Evolutionary conservation across 129 eudicot species (phyloP), one percentile per base, ranked within the genome.

Genomic region (Pittosporum tobira): DNA sequence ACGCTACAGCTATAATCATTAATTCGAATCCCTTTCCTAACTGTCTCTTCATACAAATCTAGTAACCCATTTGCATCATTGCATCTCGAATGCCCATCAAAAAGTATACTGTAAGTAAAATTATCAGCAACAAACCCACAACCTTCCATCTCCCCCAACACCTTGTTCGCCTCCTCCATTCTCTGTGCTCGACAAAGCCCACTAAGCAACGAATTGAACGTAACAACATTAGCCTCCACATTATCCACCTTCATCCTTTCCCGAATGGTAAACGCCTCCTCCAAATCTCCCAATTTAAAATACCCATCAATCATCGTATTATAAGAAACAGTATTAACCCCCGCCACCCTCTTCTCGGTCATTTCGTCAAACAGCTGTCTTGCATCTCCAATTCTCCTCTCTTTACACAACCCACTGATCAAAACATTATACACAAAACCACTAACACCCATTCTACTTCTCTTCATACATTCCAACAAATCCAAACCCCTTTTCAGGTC

Each of bases 291-390:
- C 38, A 42, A 62, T 50, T 65, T 65, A 52, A 53, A 65, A 53
- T 65, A 65, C 38, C 70, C 70, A 65, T 65, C 70, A 42, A 65
- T 65, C 49, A 65, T 21, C 40, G 62, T 65, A 30, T 65, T 65
- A 51, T 53, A 65, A 2, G 70, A 8, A 31, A 65, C 24, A 40
- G 4, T 65, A 65, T 65, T 56, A 1, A 51, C 37, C n/a, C n/a
- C n/a, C 54, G 42, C 60, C 19, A 65, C 62, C 27, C 51, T 40
- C 25, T 48, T 53, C 31, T 53, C 61, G 19, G 48, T 13, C 70
- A 65, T 65, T 65, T 65, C 70, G 53, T 65, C 70, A 27, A 51
- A 65, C 54, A 65, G 43, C 62, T 53, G 26, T 15, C 62, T 52
- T 11, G 70, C 70, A 53, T 40, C 70, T 20, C n/a, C 3, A 3